These are phyloP conservation scores for Coccomyxa sp. DNA, from an alignment of 139 green algal genomes.

Conservation along the genomic window DNA sequence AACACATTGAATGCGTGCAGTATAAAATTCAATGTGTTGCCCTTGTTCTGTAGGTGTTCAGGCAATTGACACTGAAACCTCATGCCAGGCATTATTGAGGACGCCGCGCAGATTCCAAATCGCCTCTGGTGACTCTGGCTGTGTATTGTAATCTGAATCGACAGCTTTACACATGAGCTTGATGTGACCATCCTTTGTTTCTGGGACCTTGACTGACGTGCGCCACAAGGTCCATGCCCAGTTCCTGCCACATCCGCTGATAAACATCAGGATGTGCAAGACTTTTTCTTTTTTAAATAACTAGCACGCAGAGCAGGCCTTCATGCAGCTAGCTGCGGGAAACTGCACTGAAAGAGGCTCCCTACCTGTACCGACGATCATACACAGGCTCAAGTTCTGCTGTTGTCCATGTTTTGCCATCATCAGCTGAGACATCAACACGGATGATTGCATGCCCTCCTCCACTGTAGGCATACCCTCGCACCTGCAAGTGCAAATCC, in stretches of 20 bases:
- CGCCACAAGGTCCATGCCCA: conserved; percentile 82
- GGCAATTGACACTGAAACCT: conserved; percentile 21
- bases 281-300: not conserved
- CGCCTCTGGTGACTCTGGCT: conserved; percentile 59
- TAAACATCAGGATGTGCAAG: not conserved
- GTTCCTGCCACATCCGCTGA: conserved; percentile 8
- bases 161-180: conserved; percentile 57
- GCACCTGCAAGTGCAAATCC: conserved; percentile 16
- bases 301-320: not conserved
- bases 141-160: conserved; percentile 72
- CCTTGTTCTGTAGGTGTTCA: too few relatives aligned
- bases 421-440: conserved; percentile 79
- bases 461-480: conserved; percentile 75
- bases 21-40: too few relatives aligned
- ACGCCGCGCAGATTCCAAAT: conserved; percentile 83
- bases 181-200: conserved; percentile 32
- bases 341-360: not conserved
- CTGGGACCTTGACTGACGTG: conserved; percentile 44
- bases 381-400: conserved; percentile 26
- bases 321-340: not conserved
- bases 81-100: conserved; percentile 81
- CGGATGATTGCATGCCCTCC: conserved; percentile 71
- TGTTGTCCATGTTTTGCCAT: conserved; percentile 64
- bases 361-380: conserved; percentile 10
- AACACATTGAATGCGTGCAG: too few relatives aligned